A percentile compares a stretch with the other conserved stretches of the same genome.
These are phyloP conservation scores for Aechmea fasciata DNA, from an alignment of 176 grass and related monocot species.

Conservation along the genomic window DNA sequence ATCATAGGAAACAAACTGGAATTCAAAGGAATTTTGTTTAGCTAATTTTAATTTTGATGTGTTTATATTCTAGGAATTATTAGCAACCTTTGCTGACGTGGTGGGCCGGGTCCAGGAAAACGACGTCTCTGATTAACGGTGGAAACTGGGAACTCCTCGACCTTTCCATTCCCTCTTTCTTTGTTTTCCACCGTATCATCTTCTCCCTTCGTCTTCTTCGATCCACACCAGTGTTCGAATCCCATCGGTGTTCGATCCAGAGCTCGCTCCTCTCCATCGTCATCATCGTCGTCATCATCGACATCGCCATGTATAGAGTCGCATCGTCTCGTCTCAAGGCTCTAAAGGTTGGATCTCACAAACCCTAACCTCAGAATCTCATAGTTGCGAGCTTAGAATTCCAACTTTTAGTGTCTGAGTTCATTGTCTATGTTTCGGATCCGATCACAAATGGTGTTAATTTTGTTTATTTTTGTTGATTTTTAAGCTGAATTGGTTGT, in stretches of 20 bases:
- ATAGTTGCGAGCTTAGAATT: slow-evolving; percentile 5
- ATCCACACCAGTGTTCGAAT: background rate
- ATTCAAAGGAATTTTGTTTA: no score
- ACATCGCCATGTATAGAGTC: slow-evolving; percentile 51
- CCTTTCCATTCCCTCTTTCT: no score
- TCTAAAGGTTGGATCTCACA: slow-evolving; percentile 55
- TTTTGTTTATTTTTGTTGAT: background rate
- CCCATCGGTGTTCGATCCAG: background rate
- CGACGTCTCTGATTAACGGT: no score
- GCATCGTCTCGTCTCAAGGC: slow-evolving; percentile 46
- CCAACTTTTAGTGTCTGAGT: background rate
- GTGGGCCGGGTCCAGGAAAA: no score
- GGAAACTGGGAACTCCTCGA: no score
- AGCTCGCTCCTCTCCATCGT: slow-evolving; percentile 20
- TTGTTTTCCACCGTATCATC: no score
- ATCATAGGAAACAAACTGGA: no score
- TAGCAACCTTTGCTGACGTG: no score
- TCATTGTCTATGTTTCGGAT: background rate
- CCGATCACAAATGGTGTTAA: background rate
- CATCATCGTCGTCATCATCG: slow-evolving; percentile 19
- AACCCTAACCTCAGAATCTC: slow-evolving; percentile 12
- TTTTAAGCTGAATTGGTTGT: background rate
- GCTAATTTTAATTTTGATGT: no score
- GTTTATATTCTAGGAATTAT: no score
- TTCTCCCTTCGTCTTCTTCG: no score